Evolutionary conservation across 768 basidiomycete genomes (phyloP), one percentile per base, ranked within the genome.

Genomic region (Kwoniella botswanensis): DNA sequence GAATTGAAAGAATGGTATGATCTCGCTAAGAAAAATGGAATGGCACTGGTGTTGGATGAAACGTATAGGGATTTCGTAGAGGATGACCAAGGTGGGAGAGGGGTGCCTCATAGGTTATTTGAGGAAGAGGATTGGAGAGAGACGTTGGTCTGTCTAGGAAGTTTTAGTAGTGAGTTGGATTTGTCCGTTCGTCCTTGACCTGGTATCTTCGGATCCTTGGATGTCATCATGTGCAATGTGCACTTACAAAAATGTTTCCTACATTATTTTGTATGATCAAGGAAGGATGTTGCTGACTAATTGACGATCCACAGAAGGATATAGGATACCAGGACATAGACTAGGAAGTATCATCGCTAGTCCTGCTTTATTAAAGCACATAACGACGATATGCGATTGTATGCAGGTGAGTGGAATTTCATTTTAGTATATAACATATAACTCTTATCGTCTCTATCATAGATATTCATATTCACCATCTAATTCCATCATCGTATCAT

Each of bases 31-130:
- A 84, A 86, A 62, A 81, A 86, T 29, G 85, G 86, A 1, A 76
- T 93, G 18, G 90, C 92, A 0, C 86, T 94, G 24, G 86, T 94
- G 46, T 60, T 95, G n/a, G 93, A 95, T 82, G 92, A 93, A 83
- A 94, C 93, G 1, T 95, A 95, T 82, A 87, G 92, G 13, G 92
- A 94, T 79, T 93, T 94, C 76, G 84, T 90, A 54, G 70, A 54
- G 29, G 24, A 54, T 29, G 57, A 41, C 56, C 43, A 65, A 53
- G 58, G 62, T 18, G 56, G 73, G 22, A 71, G 70, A 42, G 74
- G 75, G 0, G 70, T 71, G 42, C 84, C 83, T 4, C 84, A 84
- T 71, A 55, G 43, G 43, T 67, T 84, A 67, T 84, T 84, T 64
- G 73, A 75, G 52, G 46, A 74, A 59, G 83, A 84, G 79, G 82